phyloP scores from a whole-genome alignment of 805 yeast species.

The Teunomyces pallodes region DNA sequence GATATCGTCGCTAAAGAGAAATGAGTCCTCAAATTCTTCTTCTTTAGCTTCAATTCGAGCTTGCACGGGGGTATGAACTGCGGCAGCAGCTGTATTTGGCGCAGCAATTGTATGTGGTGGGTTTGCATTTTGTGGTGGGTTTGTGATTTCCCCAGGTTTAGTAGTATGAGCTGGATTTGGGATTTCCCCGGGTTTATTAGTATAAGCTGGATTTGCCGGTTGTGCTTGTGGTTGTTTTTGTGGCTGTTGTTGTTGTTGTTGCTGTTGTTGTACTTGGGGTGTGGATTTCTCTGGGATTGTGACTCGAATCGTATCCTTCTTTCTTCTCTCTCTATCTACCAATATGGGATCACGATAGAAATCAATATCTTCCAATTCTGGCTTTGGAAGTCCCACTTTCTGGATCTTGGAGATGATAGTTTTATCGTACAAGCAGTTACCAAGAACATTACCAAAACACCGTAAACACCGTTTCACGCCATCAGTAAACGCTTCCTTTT shows the following conservation, averaged over 20 bases:
- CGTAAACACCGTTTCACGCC: constrained; percentile 77
- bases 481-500: constrained; percentile 82
- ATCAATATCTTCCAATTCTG: constrained; percentile 29
- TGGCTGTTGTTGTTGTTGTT: constrained; percentile 2
- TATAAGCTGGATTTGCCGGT: neutral
- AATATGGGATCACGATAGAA: constrained; percentile 38
- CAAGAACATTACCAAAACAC: constrained; percentile 76
- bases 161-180: neutral
- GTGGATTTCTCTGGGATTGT: constrained; percentile 7
- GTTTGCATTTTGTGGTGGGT: neutral
- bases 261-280: constrained; percentile 1
- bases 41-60: constrained; percentile 6
- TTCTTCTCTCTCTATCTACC: constrained; percentile 26
- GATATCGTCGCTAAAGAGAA: constrained; percentile 38
- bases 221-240: constrained; percentile 2
- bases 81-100: neutral
- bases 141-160: neutral
- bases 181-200: neutral
- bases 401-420: constrained; percentile 54
- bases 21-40: constrained; percentile 41
- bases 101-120: neutral
- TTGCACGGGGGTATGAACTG: neutral
- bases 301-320: constrained; percentile 8
- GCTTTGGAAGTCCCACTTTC: constrained; percentile 32
- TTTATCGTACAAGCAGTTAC: constrained; percentile 81